These are phyloP conservation scores for Yarrowia hollandica DNA, from an alignment of 805 yeast genomes.

Conservation along the genomic window DNA sequence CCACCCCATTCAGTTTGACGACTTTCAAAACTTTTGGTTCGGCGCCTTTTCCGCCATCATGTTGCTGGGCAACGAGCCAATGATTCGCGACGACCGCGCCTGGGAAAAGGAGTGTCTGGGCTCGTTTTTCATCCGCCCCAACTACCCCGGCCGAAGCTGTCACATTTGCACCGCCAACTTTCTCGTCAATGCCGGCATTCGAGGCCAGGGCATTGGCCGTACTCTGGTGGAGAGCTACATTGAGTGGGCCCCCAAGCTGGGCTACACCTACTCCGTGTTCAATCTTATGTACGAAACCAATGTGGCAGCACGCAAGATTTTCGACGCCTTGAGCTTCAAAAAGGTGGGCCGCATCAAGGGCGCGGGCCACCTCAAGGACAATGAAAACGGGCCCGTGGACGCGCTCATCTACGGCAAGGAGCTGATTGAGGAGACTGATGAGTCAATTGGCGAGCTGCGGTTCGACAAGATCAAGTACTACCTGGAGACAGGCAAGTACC, in stretches of 20 bases:
- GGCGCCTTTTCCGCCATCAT: constrained; percentile 75
- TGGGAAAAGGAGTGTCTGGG: constrained; percentile 96
- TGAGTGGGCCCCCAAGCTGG: constrained; percentile 88
- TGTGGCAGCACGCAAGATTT: constrained; percentile 73
- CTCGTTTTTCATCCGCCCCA: constrained; percentile 78
- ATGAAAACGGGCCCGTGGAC: constrained; percentile 74
- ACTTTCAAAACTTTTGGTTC: constrained; percentile 86
- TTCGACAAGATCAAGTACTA: constrained; percentile 78
- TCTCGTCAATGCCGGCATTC: constrained; percentile 85
- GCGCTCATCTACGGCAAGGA: constrained; percentile 83
- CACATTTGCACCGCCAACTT: constrained; percentile 91
- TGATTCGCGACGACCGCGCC: constrained; percentile 54
- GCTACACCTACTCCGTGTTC: constrained; percentile 81
- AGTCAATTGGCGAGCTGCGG: constrained; percentile 47
- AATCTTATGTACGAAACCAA: constrained; percentile 88
- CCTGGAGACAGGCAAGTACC: constrained; percentile 81
- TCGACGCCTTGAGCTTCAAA: constrained; percentile 74
- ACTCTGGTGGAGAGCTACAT: constrained; percentile 79
- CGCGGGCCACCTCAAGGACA: constrained; percentile 87
- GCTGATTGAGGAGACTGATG: constrained; percentile 56
- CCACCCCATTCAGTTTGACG: constrained; percentile 71
- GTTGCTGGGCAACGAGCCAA: constrained; percentile 73
- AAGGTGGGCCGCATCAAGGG: constrained; percentile 76
- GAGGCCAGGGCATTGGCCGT: constrained; percentile 89
- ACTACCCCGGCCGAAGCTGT: constrained; percentile 88